Percentiles rank a stretch among this genome's conserved stretches.
These are phyloP conservation scores for Diaporthe amygdali DNA, from an alignment of 2,329 filamentous ascomycete genomes.

Conservation along the genomic window DNA sequence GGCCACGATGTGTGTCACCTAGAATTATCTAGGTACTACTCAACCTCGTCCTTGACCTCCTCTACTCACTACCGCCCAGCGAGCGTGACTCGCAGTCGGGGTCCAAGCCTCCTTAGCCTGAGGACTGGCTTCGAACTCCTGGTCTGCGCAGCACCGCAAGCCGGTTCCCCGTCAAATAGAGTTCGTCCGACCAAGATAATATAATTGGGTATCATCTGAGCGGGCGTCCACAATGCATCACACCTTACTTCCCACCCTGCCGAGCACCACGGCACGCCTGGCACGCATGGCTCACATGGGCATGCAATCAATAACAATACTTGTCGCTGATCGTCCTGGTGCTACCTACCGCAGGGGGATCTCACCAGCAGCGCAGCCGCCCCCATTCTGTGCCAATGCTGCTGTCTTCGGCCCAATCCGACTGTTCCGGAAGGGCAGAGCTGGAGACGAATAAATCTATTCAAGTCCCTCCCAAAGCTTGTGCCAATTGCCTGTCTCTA, in stretches of 20 bases:
- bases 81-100: background rate
- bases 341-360: background rate
- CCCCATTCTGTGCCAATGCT: background rate
- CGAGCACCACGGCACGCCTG: background rate
- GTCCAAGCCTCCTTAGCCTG: slow-evolving; percentile 12
- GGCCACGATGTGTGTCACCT: background rate
- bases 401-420: background rate
- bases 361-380: background rate
- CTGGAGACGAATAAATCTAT: background rate
- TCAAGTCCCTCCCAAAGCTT: background rate
- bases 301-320: background rate
- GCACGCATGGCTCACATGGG: background rate
- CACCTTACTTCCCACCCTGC: slow-evolving; percentile 4
- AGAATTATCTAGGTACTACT: background rate
- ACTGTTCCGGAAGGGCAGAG: background rate
- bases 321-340: background rate
- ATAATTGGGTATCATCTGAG: slow-evolving; percentile 3
- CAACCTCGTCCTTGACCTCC: no score
- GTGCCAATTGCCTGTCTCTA: background rate
- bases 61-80: background rate
- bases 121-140: slow-evolving; percentile 2
- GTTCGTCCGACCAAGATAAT: slow-evolving; percentile 7
- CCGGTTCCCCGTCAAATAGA: slow-evolving; percentile 5
- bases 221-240: slow-evolving; percentile 6
- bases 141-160: background rate